Percentiles rank a stretch among this genome's conserved stretches.
Evolutionary conservation across 139 green algal genomes (phyloP).

Genomic region (Micractinium sp.): DNA sequence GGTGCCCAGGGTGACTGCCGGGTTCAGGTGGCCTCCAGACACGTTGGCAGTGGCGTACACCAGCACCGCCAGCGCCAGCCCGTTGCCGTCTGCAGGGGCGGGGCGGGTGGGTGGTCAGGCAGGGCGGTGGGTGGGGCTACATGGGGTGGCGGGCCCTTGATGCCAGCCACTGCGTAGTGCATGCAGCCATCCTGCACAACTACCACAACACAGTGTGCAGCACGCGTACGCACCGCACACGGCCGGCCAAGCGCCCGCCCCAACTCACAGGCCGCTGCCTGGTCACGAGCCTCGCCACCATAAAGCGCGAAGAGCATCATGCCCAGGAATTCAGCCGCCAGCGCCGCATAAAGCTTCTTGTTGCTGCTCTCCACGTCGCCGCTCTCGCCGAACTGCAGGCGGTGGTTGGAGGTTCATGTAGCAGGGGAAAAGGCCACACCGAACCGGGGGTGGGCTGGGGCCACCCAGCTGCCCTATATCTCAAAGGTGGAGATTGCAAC

Average conservation of each 20-base stretch:
- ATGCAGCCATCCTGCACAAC: too few relatives aligned
- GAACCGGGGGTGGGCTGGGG: too few relatives aligned
- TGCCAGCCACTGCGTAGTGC: too few relatives aligned
- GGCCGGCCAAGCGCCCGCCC: too few relatives aligned
- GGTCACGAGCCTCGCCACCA: conserved; percentile 22
- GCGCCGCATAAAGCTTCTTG: conserved; percentile 52
- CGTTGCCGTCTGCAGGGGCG: conserved; percentile 55
- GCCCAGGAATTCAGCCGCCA: conserved; percentile 63
- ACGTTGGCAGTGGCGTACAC: conserved; percentile 81
- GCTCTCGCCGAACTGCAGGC: conserved; percentile 12
- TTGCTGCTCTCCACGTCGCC: conserved; percentile 30
- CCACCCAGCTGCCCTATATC: neutral
- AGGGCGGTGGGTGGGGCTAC: neutral
- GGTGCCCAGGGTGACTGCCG: conserved; percentile 74
- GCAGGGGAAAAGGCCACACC: too few relatives aligned
- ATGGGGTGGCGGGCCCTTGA: neutral
- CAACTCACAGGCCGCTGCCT: conserved; percentile 1
- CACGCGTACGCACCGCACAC: too few relatives aligned
- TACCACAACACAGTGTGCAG: too few relatives aligned
- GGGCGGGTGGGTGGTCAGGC: too few relatives aligned
- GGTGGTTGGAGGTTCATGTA: too few relatives aligned
- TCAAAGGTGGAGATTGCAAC: too few relatives aligned
- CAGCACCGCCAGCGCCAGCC: conserved; percentile 55
- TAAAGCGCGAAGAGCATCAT: conserved; percentile 56
- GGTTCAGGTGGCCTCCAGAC: conserved; percentile 78